Conservation (phyloP, 305 asterid species). For the Nicotiana rustica region DNA sequence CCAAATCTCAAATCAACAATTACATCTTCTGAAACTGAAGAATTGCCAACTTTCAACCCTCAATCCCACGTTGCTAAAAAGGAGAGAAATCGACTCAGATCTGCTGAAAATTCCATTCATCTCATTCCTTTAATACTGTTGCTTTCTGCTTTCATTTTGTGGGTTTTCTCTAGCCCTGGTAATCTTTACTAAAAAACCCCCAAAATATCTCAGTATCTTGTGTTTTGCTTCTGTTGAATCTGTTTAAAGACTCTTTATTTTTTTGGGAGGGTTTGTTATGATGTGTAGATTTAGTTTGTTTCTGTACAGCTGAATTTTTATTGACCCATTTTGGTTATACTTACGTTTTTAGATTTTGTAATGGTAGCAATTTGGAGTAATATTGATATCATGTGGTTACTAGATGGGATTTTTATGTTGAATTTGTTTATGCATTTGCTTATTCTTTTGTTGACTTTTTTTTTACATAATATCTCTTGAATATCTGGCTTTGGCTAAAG, state of each 20-base stretch:
- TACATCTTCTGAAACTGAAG: constrained; percentile 21
- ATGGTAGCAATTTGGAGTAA: background rate
- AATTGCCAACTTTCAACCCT: constrained; percentile 32
- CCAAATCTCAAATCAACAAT: constrained; percentile 28
- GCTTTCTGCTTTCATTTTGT: constrained; percentile 32
- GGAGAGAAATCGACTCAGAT: constrained; percentile 36
- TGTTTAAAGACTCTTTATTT: background rate
- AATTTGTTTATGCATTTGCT: too few species aligned
- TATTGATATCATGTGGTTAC: too few species aligned
- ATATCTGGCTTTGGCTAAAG: background rate
- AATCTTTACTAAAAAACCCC: background rate
- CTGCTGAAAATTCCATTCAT: constrained; percentile 33
- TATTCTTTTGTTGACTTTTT: too few species aligned
- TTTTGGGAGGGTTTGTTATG: background rate
- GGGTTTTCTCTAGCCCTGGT: constrained; percentile 38
- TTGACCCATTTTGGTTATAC: constrained; percentile 12
- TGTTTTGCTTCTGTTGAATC: background rate
- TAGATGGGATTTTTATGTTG: too few species aligned
- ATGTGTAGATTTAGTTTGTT: background rate
- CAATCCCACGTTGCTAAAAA: constrained; percentile 34
- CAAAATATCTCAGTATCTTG: background rate
- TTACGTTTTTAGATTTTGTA: background rate
- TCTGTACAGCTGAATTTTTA: background rate
- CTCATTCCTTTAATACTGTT: constrained; percentile 25
- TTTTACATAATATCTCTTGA: too few species aligned